Conservation (phyloP, 1,284 basidiomycete species). For the Trichosporon ovoides region DNA sequence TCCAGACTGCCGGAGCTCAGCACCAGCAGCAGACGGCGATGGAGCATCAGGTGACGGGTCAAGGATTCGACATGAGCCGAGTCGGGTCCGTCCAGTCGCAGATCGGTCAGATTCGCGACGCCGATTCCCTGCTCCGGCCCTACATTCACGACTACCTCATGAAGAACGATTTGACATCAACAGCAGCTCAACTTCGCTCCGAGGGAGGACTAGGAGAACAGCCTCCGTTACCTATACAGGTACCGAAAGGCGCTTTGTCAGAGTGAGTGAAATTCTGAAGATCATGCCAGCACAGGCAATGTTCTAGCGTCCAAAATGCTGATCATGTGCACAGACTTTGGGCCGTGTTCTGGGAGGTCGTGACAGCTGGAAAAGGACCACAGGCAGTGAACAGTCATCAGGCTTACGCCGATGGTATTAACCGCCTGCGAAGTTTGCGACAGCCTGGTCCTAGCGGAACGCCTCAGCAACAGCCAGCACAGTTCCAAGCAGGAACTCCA, state of each 20-base stretch:
- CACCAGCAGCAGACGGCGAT: constrained; percentile 18
- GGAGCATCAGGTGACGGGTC: constrained; percentile 20
- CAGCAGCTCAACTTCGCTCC: constrained; percentile 39
- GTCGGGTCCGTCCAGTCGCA: constrained; percentile 31
- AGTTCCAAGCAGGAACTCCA: constrained; percentile 12
- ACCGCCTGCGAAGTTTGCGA: constrained; percentile 27
- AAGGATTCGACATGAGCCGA: constrained; percentile 33
- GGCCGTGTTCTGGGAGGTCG: constrained; percentile 50
- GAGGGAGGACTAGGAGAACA: constrained; percentile 43
- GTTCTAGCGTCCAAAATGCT: neutral
- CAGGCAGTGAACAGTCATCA: constrained; percentile 41
- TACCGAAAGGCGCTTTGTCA: constrained; percentile 45
- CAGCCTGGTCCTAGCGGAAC: constrained; percentile 7
- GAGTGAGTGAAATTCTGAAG: constrained; percentile 41
- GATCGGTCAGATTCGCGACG: constrained; percentile 24
- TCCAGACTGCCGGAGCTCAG: constrained; percentile 3
- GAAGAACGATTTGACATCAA: constrained; percentile 36
- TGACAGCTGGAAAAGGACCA: constrained; percentile 44
- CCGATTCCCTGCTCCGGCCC: constrained; percentile 39
- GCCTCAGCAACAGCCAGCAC: constrained; percentile 17
- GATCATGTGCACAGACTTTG: constrained; percentile 42
- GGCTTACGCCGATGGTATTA: constrained; percentile 44
- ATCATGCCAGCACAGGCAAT: no score
- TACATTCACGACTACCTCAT: constrained; percentile 47
- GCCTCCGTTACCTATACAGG: constrained; percentile 40